Percentiles rank a stretch among this genome's conserved stretches.
phyloP scores from a whole-genome alignment of 305 asterid species.

The Solanum hybrid region DNA sequence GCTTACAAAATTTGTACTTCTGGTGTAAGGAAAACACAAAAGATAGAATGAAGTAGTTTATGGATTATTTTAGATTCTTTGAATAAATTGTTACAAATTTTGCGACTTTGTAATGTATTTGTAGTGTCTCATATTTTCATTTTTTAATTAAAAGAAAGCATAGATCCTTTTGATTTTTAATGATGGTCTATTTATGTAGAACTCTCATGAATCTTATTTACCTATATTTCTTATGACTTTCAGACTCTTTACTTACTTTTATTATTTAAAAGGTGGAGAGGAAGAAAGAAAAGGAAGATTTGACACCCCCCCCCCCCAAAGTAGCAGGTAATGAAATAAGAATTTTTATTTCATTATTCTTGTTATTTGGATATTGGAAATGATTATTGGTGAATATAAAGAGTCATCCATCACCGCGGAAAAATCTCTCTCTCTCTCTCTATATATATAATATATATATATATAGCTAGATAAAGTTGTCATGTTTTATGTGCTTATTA shows the following conservation, averaged over 20 bases:
- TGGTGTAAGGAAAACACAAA: background rate
- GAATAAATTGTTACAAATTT: no score
- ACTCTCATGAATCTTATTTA: no score
- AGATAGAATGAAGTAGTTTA: background rate
- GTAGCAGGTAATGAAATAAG: background rate
- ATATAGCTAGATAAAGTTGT: no score
- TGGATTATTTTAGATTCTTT: background rate
- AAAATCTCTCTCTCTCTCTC: no score
- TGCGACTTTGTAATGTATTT: background rate
- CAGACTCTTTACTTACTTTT: background rate
- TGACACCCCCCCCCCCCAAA: background rate
- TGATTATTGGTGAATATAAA: background rate
- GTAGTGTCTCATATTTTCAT: background rate
- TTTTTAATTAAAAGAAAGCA: background rate
- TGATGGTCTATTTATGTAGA: no score
- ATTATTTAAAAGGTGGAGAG: background rate
- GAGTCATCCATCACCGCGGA: background rate
- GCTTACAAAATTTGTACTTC: background rate
- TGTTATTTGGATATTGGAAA: background rate
- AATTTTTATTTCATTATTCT: background rate
- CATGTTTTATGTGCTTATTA: no score
- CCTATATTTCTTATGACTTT: background rate
- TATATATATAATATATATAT: no score
- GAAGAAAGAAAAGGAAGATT: background rate
- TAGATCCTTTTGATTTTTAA: no score